These are phyloP conservation scores for Heterotrichella gracilis DNA, from an alignment of 352 stramenopile genomes.

Conservation along the genomic window DNA sequence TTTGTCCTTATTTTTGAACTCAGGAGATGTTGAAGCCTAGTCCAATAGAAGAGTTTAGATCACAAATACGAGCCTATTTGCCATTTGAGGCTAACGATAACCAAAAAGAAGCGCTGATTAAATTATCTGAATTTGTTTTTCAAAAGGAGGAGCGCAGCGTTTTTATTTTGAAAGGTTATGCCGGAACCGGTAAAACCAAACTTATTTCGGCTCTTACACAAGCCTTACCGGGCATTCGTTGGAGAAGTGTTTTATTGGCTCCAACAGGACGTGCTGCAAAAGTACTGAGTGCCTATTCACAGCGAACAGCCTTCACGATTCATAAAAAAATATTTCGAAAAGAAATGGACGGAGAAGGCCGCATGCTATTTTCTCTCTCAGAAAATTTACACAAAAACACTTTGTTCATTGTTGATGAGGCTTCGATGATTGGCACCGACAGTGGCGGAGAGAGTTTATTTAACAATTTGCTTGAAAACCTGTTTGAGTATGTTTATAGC, in stretches of 20 bases:
- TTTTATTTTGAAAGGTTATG: slow-evolving; percentile 10
- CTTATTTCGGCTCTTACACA: not conserved
- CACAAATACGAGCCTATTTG: not conserved
- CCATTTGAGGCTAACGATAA: not conserved
- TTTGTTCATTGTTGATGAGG: slow-evolving; percentile 1
- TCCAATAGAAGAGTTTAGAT: not conserved
- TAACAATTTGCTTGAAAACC: not conserved
- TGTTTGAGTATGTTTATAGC: slow-evolving; percentile 9
- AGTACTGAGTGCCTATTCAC: not conserved
- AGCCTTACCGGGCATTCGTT: not conserved
- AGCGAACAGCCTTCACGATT: not conserved
- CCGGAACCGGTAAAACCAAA: not conserved
- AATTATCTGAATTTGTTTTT: not conserved
- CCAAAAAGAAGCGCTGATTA: not conserved
- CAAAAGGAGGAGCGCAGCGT: not conserved
- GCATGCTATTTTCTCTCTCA: not conserved
- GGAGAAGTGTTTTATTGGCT: not conserved
- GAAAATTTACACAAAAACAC: not conserved
- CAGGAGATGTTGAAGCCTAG: too few relatives aligned
- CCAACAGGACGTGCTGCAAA: not conserved
- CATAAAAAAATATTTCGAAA: slow-evolving; percentile 10
- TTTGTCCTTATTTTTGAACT: too few relatives aligned
- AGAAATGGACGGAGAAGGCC: not conserved
- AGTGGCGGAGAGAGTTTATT: not conserved
- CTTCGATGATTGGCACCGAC: not conserved